Evolutionary conservation across 1,139 yeast genomes (phyloP).

Genomic region (Hansenula lynferdii): DNA sequence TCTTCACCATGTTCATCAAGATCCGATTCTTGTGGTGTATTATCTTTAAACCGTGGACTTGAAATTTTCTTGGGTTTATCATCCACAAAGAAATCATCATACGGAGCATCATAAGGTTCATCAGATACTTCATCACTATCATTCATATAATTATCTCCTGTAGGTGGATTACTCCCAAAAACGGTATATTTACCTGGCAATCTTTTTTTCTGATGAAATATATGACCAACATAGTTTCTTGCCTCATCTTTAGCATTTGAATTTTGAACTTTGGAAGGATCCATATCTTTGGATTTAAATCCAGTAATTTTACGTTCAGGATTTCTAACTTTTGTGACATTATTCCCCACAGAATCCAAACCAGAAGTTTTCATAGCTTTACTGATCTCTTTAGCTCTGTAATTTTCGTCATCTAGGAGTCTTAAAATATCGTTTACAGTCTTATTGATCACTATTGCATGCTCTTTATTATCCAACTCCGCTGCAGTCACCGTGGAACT

Average conservation of each 20-base stretch:
- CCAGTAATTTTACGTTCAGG: not conserved
- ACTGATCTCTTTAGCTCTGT: slow-evolving; percentile 3
- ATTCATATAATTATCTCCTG: too few species aligned
- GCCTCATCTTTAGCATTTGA: slow-evolving; percentile 11
- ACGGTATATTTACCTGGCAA: slow-evolving; percentile 10
- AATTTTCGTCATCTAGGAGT: slow-evolving; percentile 5
- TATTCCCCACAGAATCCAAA: slow-evolving; percentile 5
- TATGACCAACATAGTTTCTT: slow-evolving; percentile 7
- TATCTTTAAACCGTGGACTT: not conserved
- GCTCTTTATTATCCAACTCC: not conserved
- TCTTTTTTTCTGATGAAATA: slow-evolving; percentile 4
- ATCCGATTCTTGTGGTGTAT: not conserved
- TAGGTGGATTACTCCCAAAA: not conserved
- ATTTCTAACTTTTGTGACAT: slow-evolving; percentile 2
- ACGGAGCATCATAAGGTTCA: slow-evolving; percentile 14
- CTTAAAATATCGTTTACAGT: not conserved
- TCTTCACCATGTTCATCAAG: slow-evolving; percentile 10
- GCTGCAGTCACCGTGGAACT: not conserved
- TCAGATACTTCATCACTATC: slow-evolving; percentile 3
- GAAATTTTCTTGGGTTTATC: not conserved
- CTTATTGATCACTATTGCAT: not conserved
- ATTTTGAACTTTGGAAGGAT: slow-evolving; percentile 8
- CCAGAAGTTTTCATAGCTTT: slow-evolving; percentile 6
- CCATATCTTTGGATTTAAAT: slow-evolving; percentile 8
- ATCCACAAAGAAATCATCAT: slow-evolving; percentile 8